Conservation (phyloP, 352 stramenopile genomes). For the Globisporangium cystogenes region DNA sequence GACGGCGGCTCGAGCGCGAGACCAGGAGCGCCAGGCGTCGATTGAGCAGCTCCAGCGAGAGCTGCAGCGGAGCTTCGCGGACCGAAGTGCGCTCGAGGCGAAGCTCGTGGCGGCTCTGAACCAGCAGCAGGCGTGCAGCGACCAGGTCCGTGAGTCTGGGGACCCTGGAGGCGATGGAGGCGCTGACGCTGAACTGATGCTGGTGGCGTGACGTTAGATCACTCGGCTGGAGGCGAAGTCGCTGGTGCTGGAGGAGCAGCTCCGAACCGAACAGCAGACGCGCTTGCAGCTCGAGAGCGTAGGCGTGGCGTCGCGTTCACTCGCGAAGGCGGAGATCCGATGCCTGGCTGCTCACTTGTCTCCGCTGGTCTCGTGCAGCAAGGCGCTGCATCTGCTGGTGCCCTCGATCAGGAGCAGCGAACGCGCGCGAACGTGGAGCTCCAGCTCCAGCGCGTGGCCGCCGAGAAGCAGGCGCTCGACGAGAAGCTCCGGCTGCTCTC, state of each 20-base stretch:
- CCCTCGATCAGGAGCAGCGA: conserved; percentile 13
- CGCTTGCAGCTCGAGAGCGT: conserved; percentile 7
- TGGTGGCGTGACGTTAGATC: conserved; percentile 1
- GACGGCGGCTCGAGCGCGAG: conserved; percentile 17
- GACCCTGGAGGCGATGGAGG: neutral
- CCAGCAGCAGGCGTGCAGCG: conserved; percentile 18
- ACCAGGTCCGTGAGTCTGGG: neutral
- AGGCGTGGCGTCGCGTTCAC: neutral
- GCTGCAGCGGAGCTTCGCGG: conserved; percentile 17
- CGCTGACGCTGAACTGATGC: neutral
- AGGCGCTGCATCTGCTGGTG: neutral
- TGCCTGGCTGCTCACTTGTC: neutral
- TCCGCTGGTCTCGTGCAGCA: neutral
- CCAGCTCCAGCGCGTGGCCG: conserved; percentile 6
- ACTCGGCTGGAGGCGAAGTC: conserved; percentile 19
- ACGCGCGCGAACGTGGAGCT: conserved; percentile 14
- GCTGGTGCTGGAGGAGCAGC: conserved; percentile 10
- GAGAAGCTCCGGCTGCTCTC: conserved; percentile 30
- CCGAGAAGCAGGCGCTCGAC: conserved; percentile 39
- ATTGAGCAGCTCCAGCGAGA: conserved; percentile 29
- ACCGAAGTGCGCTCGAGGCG: conserved; percentile 21
- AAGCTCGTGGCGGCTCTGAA: conserved; percentile 18
- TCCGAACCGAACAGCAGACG: neutral
- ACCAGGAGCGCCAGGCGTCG: conserved; percentile 12
- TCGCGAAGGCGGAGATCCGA: no score